Evolutionary conservation across 208 protist species (phyloP).

Genomic region (Trichomonas tenax): DNA sequence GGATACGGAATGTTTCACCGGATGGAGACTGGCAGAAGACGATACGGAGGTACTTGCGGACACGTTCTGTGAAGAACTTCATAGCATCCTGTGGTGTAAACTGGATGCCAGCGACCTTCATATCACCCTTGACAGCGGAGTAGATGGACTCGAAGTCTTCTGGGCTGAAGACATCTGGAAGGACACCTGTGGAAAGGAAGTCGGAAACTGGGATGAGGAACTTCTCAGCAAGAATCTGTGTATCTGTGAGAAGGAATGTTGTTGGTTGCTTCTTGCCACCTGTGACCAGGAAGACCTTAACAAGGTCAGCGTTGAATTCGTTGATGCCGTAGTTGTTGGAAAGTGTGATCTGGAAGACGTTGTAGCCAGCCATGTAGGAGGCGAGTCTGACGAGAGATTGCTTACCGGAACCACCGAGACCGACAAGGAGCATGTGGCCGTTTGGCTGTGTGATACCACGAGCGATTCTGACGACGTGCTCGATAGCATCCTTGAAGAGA

Average conservation of each 20-base stretch:
- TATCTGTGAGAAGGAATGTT: slow-evolving; percentile 85
- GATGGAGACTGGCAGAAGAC: slow-evolving; percentile 91
- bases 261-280: slow-evolving; percentile 64
- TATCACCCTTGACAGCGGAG: slow-evolving; percentile 45
- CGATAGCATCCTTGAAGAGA: slow-evolving; percentile 86
- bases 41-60: slow-evolving; percentile 80
- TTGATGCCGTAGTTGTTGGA: slow-evolving; percentile 78
- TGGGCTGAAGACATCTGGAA: slow-evolving; percentile 47
- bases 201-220: slow-evolving; percentile 76
- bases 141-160: slow-evolving; percentile 54
- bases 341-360: slow-evolving; percentile 88
- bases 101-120: slow-evolving; percentile 46
- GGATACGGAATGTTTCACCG: slow-evolving; percentile 79
- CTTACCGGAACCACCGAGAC: slow-evolving; percentile 57
- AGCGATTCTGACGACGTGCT: slow-evolving; percentile 84
- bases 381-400: slow-evolving; percentile 65
- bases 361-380: slow-evolving; percentile 80
- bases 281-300: slow-evolving; percentile 77
- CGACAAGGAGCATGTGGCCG: slow-evolving; percentile 78
- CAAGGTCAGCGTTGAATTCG: slow-evolving; percentile 80
- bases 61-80: slow-evolving; percentile 78
- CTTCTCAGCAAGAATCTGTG: slow-evolving; percentile 78
- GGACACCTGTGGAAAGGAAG: slow-evolving; percentile 49
- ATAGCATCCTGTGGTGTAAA: slow-evolving; percentile 52
- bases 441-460: slow-evolving; percentile 75